Evolutionary conservation across 805 yeast genomes (phyloP).

Genomic region (Ogataea chonburiensis): DNA sequence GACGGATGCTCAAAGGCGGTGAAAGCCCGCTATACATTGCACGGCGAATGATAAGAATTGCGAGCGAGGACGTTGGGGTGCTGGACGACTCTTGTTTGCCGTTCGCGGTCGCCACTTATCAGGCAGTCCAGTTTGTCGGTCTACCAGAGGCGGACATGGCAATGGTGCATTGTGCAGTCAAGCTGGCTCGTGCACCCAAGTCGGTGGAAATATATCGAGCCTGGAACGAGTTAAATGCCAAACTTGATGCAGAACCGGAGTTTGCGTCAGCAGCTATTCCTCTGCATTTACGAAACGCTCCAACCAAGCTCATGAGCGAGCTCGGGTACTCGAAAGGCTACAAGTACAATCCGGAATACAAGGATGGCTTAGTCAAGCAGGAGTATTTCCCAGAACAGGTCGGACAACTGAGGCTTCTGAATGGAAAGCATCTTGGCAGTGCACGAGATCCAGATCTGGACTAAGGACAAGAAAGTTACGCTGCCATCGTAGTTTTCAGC

Average conservation of each 20-base stretch:
- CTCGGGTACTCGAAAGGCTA: constrained; percentile 82
- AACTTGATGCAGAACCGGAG: constrained; percentile 56
- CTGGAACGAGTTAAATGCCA: constrained; percentile 61
- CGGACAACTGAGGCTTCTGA: constrained; percentile 48
- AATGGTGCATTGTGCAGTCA: constrained; percentile 90
- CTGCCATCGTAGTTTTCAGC: no score
- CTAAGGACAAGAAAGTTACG: background rate
- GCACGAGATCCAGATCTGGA: constrained; percentile 41
- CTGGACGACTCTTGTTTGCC: constrained; percentile 83
- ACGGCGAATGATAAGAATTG: constrained; percentile 89
- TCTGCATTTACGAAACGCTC: constrained; percentile 88
- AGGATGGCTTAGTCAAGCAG: constrained; percentile 72
- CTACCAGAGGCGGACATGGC: constrained; percentile 92
- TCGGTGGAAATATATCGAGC: constrained; percentile 85
- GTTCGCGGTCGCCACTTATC: constrained; percentile 80
- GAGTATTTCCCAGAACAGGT: constrained; percentile 70
- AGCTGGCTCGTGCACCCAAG: constrained; percentile 80
- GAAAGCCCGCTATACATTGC: constrained; percentile 91
- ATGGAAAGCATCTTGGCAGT: constrained; percentile 56
- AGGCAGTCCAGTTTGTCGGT: constrained; percentile 86
- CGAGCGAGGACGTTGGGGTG: constrained; percentile 91
- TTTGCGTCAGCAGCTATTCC: constrained; percentile 67
- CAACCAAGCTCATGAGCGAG: constrained; percentile 86
- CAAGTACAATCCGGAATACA: constrained; percentile 83
- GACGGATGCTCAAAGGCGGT: constrained; percentile 87